These are phyloP conservation scores for Rutidosis leptorrhynchoides DNA, from an alignment of 129 eudicot species.

Conservation along the genomic window DNA sequence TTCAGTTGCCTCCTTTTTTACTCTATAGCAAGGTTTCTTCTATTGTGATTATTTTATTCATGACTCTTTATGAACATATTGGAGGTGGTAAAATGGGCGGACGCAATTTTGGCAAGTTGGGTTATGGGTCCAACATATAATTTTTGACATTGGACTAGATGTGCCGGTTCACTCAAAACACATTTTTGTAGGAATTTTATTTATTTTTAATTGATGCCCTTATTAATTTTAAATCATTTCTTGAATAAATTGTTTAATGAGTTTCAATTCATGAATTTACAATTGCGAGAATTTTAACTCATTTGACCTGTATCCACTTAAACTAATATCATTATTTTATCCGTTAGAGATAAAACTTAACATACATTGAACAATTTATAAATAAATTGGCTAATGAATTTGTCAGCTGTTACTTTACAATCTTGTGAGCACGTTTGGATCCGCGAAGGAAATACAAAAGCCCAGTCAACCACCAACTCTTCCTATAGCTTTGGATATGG, in stretches of 20 bases:
- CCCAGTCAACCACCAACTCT: too few species aligned
- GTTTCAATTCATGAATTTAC: not conserved
- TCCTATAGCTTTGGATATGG: constrained; percentile 99
- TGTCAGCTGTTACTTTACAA: constrained; percentile 37
- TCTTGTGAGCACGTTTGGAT: too few species aligned
- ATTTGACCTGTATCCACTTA: not conserved
- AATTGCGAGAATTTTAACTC: not conserved
- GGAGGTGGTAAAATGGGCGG: constrained; percentile 6
- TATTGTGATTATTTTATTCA: constrained; percentile 13
- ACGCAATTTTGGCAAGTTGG: not conserved
- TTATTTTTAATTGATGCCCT: not conserved
- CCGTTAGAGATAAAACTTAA: not conserved
- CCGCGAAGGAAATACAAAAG: too few species aligned
- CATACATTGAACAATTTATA: not conserved
- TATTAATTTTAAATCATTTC: not conserved
- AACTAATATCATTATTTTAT: not conserved
- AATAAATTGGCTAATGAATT: constrained; percentile 5
- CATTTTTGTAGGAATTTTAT: not conserved
- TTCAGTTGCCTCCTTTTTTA: constrained; percentile 95
- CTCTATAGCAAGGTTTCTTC: constrained; percentile 82
- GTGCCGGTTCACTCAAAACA: not conserved
- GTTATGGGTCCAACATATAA: not conserved
- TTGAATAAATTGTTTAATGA: not conserved
- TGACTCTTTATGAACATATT: constrained; percentile 2
- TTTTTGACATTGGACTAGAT: not conserved